These are phyloP conservation scores for Aurantiochytrium sp. DNA, from an alignment of 108 stramenopile genomes.

Conservation along the genomic window DNA sequence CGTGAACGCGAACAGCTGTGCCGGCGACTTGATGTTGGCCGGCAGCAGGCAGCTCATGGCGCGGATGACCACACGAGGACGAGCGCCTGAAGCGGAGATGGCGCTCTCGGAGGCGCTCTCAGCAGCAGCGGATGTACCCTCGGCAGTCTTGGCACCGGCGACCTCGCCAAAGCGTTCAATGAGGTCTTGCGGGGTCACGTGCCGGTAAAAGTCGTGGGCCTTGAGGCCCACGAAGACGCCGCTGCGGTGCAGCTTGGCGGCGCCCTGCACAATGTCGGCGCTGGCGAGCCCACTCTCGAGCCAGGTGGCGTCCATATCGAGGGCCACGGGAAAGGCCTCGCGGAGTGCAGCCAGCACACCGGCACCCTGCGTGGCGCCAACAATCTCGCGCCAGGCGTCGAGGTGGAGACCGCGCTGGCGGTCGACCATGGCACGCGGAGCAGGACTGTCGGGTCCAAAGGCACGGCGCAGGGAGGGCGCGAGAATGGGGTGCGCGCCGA, in stretches of 20 bases:
- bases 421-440: background rate
- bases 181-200: background rate
- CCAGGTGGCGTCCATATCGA: background rate
- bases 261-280: background rate
- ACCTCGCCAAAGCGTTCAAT: background rate
- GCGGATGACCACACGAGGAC: background rate
- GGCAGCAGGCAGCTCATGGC: constrained; percentile 13
- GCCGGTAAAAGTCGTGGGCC: background rate
- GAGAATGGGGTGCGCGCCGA: background rate
- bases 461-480: background rate
- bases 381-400: background rate
- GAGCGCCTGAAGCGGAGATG: background rate
- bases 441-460: background rate
- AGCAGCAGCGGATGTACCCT: too few relatives aligned
- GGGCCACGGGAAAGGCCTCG: background rate
- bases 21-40: background rate
- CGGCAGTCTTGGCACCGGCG: too few relatives aligned
- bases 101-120: background rate
- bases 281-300: background rate
- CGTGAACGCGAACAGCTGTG: background rate
- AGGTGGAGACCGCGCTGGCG: background rate
- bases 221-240: background rate
- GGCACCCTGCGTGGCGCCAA: background rate
- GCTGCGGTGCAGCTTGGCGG: background rate
- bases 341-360: background rate